A percentile compares a stretch with the other conserved stretches of the same genome.
Evolutionary conservation across 805 yeast species (phyloP).

Genomic region (Schwanniomyces sp.): DNA sequence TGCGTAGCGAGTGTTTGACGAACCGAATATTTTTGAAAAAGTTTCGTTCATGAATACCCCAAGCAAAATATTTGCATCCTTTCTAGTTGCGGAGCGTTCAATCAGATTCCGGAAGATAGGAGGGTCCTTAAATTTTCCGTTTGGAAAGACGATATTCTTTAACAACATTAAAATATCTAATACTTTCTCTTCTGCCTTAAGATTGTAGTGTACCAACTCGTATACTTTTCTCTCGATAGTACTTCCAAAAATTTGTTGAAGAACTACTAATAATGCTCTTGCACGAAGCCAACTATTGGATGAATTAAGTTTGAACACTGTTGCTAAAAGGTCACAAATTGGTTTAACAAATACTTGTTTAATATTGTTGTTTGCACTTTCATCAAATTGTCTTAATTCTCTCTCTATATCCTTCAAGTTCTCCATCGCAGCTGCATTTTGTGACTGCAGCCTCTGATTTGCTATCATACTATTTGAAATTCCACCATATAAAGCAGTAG

Average conservation of each 20-base stretch:
- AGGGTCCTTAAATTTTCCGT: constrained; percentile 50
- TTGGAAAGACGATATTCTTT: constrained; percentile 35
- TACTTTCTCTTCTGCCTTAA: constrained; percentile 45
- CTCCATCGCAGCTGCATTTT: constrained; percentile 13
- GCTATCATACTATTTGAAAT: constrained; percentile 14
- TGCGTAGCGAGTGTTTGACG: constrained; percentile 61
- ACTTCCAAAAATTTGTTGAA: constrained; percentile 86
- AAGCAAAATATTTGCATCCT: constrained; percentile 59
- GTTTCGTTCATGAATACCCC: constrained; percentile 60
- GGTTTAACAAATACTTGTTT: constrained; percentile 68
- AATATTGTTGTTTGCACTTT: constrained; percentile 10
- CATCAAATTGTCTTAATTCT: constrained; percentile 55
- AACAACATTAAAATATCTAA: constrained; percentile 28
- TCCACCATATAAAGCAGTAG: constrained; percentile 34
- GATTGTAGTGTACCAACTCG: constrained; percentile 35
- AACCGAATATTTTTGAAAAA: constrained; percentile 74
- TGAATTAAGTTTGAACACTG: constrained; percentile 63
- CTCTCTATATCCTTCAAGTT: constrained; percentile 50
- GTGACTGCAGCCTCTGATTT: background rate
- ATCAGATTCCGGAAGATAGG: constrained; percentile 45
- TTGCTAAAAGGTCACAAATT: constrained; percentile 71
- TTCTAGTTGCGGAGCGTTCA: constrained; percentile 53
- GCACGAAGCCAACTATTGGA: constrained; percentile 82
- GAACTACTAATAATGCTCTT: constrained; percentile 71
- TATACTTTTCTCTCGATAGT: constrained; percentile 74